Evolutionary conservation across 2,329 filamentous ascomycete species (phyloP), one percentile per base, ranked within the genome.

Genomic region (Sarocladium brachiariae): DNA sequence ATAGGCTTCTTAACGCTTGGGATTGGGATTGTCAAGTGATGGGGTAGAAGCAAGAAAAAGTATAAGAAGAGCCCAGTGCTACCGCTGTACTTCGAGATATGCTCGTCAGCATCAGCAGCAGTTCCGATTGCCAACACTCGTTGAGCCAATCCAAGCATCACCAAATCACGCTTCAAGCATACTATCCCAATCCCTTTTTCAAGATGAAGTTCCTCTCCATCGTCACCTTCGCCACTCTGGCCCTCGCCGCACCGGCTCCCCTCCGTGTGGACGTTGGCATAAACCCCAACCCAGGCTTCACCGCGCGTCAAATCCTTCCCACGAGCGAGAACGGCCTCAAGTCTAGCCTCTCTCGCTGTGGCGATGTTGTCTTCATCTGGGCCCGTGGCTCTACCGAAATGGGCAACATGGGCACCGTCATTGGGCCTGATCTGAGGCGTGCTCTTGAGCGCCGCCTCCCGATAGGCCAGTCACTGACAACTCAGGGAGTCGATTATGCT

Each of bases 401-500:
- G n/a, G 56, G 56, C 18, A 58, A 58, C 53, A 57, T 58, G 52
- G 57, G 57, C 37, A 54, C 55, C 24, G 49, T 49, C 25, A 51
- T 59, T 25, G 58, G 58, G 10, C 58, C 57, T 14, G 54, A 51
- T 27, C 53, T 57, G 21, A 49, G 25, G 49, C 52, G 54, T 16
- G 50, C 51, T 14, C 46, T 59, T 7, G 57, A 58, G 37, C 24
- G 41, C 27, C 50, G 56, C 16, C 58, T 61, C 35, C 43, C 43
- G 49, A 52, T 18, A 45, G 51, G 16, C n/a, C 54, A 51, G 25
- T 41, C 56, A 35, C 50, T 59, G 16, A 55, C 56, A 2, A 51
- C 53, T 16, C 53, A 59, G 48, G 57, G 57, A 10, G 57, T 71
- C 18, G 64, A 70, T 50, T 71, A 71, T 53, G 54, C 53, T 0